A percentile compares a stretch with the other conserved stretches of the same genome.
phyloP scores from a whole-genome alignment of 805 yeast genomes.

The Ogataea thermomethanolica region DNA sequence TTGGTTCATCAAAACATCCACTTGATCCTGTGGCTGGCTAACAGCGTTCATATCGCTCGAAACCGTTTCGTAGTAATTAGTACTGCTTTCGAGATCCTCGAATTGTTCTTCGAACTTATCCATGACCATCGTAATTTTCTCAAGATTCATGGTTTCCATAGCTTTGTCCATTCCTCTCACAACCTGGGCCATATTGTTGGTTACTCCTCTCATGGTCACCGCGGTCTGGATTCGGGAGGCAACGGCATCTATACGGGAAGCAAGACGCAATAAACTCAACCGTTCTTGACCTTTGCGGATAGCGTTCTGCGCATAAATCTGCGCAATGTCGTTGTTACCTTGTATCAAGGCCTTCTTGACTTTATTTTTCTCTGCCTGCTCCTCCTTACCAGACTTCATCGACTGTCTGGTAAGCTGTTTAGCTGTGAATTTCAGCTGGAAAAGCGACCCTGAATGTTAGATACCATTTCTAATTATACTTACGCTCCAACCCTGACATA shows the following conservation, averaged over 20 bases:
- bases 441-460: constrained; percentile 48
- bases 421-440: constrained; percentile 82
- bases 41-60: constrained; percentile 85
- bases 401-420: constrained; percentile 91
- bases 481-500: constrained; percentile 8
- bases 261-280: constrained; percentile 71
- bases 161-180: constrained; percentile 97
- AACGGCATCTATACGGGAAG: constrained; percentile 92
- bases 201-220: constrained; percentile 93
- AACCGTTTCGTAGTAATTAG: constrained; percentile 88
- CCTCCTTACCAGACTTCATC: constrained; percentile 85
- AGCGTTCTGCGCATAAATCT: constrained; percentile 92
- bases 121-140: constrained; percentile 90
- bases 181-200: constrained; percentile 90
- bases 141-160: constrained; percentile 91
- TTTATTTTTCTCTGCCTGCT: constrained; percentile 78
- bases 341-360: constrained; percentile 83
- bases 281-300: constrained; percentile 88
- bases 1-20: constrained; percentile 82
- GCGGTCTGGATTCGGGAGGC: constrained; percentile 97
- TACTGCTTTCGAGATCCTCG: constrained; percentile 91
- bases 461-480: constrained; percentile 21
- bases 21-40: constrained; percentile 92
- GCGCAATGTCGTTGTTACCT: constrained; percentile 90
- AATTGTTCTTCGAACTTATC: constrained; percentile 95